Conservation (phyloP, 2,329 filamentous ascomycete genomes). For the Cucurbitaria berberidis region DNA sequence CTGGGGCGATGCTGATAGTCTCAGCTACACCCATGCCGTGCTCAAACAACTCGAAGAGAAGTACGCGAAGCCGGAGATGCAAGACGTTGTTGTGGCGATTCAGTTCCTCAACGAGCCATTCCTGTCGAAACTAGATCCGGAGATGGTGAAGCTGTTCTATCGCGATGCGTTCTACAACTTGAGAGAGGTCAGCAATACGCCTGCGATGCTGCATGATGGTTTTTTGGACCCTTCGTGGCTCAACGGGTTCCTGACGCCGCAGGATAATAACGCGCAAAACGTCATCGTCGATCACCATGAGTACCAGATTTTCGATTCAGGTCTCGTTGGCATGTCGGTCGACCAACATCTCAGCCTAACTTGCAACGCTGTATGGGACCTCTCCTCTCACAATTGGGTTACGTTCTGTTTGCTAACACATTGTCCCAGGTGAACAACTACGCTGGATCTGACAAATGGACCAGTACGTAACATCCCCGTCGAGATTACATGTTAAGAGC, state of each 20-base stretch:
- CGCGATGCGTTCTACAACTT: slow-evolving; percentile 60
- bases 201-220: slow-evolving; percentile 64
- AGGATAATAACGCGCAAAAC: slow-evolving; percentile 56
- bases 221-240: slow-evolving; percentile 61
- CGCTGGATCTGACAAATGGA: slow-evolving; percentile 65
- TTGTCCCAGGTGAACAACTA: slow-evolving; percentile 46
- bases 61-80: slow-evolving; percentile 59
- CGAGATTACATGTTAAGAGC: background rate
- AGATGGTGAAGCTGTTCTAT: slow-evolving; percentile 60
- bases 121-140: slow-evolving; percentile 54
- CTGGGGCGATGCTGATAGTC: slow-evolving; percentile 57
- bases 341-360: slow-evolving; percentile 62
- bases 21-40: slow-evolving; percentile 59
- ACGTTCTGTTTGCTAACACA: background rate
- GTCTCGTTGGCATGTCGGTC: slow-evolving; percentile 56
- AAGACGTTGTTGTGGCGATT: slow-evolving; percentile 65
- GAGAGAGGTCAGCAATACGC: slow-evolving; percentile 53
- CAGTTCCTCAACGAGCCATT: slow-evolving; percentile 64
- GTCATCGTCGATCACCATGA: slow-evolving; percentile 72
- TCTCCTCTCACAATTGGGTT: background rate
- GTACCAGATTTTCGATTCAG: slow-evolving; percentile 67
- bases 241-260: slow-evolving; percentile 64
- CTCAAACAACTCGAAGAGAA: slow-evolving; percentile 63
- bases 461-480: slow-evolving; percentile 31
- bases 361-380: slow-evolving; percentile 57